phyloP scores from a whole-genome alignment of 2,329 filamentous ascomycete species.

The Diaporthe vaccinii region DNA sequence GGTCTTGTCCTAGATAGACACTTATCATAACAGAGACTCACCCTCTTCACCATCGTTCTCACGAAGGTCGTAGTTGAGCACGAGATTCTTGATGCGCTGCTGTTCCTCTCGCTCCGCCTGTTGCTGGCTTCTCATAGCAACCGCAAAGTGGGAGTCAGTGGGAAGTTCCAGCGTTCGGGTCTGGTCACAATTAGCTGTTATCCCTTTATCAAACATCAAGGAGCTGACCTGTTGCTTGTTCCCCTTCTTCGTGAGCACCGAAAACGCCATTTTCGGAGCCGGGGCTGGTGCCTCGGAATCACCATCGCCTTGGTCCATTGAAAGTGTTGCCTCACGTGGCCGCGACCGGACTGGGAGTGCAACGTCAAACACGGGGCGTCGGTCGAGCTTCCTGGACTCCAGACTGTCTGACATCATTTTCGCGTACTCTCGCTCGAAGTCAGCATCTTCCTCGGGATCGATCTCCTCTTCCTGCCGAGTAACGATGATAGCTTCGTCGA shows the following conservation, averaged over 20 bases:
- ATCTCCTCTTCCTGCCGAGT: slow-evolving; percentile 90
- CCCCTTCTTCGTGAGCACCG: slow-evolving; percentile 93
- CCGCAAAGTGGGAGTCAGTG: slow-evolving; percentile 92
- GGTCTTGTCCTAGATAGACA: background rate
- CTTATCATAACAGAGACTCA: slow-evolving; percentile 58
- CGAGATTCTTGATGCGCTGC: slow-evolving; percentile 97
- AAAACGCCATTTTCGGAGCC: slow-evolving; percentile 92
- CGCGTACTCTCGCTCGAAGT: slow-evolving; percentile 97
- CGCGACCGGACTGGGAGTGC: slow-evolving; percentile 89
- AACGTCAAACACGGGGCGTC: slow-evolving; percentile 95
- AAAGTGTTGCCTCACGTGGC: slow-evolving; percentile 68
- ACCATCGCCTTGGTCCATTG: slow-evolving; percentile 53
- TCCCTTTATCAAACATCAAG: background rate
- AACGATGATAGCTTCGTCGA: slow-evolving; percentile 92
- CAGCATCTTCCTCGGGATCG: slow-evolving; percentile 94
- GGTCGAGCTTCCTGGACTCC: slow-evolving; percentile 95
- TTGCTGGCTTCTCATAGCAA: slow-evolving; percentile 96
- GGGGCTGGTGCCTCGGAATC: slow-evolving; percentile 46
- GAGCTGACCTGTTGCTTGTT: slow-evolving; percentile 87
- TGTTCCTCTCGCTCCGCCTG: slow-evolving; percentile 96
- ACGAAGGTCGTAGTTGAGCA: slow-evolving; percentile 94
- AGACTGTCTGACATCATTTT: slow-evolving; percentile 99
- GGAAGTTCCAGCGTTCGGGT: slow-evolving; percentile 92
- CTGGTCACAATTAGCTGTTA: slow-evolving; percentile 58
- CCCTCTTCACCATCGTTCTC: slow-evolving; percentile 86